Evolutionary conservation across 306 rosid genomes (phyloP), one percentile per base, ranked within the genome.

Genomic region (Luffa aegyptiaca): DNA sequence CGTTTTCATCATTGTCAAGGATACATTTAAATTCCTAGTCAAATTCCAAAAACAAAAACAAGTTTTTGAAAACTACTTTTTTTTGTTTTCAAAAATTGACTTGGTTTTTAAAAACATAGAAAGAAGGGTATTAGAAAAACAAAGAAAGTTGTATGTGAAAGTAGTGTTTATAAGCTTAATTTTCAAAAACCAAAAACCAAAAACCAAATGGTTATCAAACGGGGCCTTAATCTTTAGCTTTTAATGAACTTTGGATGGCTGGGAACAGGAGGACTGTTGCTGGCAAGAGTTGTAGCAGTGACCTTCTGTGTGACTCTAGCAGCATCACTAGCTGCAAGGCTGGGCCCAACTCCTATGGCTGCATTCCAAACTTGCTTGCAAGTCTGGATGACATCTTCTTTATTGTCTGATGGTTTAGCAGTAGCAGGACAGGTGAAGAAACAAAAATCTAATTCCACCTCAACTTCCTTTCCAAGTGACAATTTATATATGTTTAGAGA

Each of bases 331-430:
- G 97, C 99, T 0, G 95, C 97, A 58, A 85, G 97, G 84, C 79
- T 91, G 10, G 98, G 98, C 5, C 61, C 98, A 20, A 85, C 83
- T 63, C 93, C 91, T 0, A 93, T 95, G 99, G 99, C 99, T 78
- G 99, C 97, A 44, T 95, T 95, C 81, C 99, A 95, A 81, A 90
- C 93, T 45, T 91, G 97, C 85, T 86, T 93, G 4, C 99, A 95
- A 63, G 93, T 95, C 42, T 95, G 99, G 99, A 75, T 95, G 42
- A 93, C 97, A 35, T 91, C 99, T 5, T 95, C 99, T 35, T 92
- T 95, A 79, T 93, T 93, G 26, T 86, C 99, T 9, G 99, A 93
- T 84, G 99, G 99, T 39, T 80, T 95, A 74, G 97, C 99, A 26
- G 96, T 95, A 79, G 90, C 99, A 17, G 89, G 90, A 37, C 99